Evolutionary conservation across 2,329 filamentous ascomycete species (phyloP), one percentile per base, ranked within the genome.

Genomic region (Venturia pyrina): DNA sequence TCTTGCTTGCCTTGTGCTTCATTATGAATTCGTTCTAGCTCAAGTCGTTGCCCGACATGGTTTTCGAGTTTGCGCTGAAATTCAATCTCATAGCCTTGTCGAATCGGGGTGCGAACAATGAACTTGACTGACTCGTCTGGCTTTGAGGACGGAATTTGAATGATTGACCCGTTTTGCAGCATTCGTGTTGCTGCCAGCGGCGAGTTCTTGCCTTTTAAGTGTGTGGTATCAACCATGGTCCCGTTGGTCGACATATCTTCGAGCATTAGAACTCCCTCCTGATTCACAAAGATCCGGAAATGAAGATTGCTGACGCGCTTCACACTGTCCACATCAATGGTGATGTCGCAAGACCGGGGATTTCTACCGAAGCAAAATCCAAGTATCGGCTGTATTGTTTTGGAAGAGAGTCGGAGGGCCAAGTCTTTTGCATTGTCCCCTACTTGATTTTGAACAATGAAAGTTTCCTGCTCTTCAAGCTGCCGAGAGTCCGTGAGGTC

Each of bases 211-310:
- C 81, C 78, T 66, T 78, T 82, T 19, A 99, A 81, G 44, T 91
- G 79, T 21, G 81, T 79, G 32, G 85, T 82, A 76, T 98, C 93
- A 66, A 98, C 91, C 67, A 91, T 81, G 4, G 95, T 98, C 37
- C 95, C 95, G 72, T 98, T 99, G n/a, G 92, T 97, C 0, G 95
- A 98, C 73, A 87, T 85, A 73, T 99, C 95, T 75, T 96, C 88
- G 15, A 98, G 80, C 91, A 99, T 96, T 69, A 97, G 83, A 66
- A 90, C 87, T 37, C 89, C 91, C 69, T 90, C 86, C n/a, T 87
- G 81, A 71, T 96, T 99, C 71, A 96, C 82, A 73, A 89, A 96
- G 68, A 99, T 96, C 64, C 91, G 88, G 75, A 98, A 99, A 75
- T 99, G 95, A n/a, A 89, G 83, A 73, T 98, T 97, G 80, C 93